Evolutionary conservation across 768 basidiomycete genomes (phyloP).

Genomic region (Hericium erinaceus): DNA sequence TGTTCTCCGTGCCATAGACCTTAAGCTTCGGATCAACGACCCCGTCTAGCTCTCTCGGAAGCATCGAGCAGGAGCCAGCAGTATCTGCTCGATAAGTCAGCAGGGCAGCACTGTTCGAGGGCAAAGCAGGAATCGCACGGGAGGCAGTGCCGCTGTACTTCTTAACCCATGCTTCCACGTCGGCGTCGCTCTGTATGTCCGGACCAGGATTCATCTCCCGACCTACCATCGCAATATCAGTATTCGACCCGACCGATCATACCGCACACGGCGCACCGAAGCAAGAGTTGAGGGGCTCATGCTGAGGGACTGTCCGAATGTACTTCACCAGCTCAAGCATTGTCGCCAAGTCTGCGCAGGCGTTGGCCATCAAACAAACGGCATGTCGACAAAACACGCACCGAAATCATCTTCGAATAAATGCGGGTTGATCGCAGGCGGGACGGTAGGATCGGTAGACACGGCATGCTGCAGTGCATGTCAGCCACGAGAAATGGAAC

Average conservation of each 20-base stretch:
- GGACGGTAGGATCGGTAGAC: constrained; percentile 20
- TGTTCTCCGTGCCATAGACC: constrained; percentile 33
- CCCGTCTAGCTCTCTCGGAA: constrained; percentile 29
- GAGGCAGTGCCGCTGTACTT: background rate
- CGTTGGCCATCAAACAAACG: background rate
- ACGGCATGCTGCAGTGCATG: constrained; percentile 19
- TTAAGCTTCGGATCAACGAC: constrained; percentile 28
- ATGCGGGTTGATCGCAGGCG: constrained; percentile 24
- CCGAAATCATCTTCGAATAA: constrained; percentile 25
- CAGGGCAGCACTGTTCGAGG: background rate
- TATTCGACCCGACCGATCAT: background rate
- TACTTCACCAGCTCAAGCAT: constrained; percentile 23
- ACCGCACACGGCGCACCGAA: background rate
- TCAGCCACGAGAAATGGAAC: background rate
- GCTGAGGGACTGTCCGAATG: constrained; percentile 12
- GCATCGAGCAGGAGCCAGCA: constrained; percentile 31
- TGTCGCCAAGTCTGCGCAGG: constrained; percentile 19
- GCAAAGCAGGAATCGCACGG: constrained; percentile 6
- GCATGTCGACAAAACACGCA: background rate
- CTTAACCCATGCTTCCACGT: constrained; percentile 8
- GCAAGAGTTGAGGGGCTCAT: background rate
- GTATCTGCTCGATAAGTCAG: constrained; percentile 17
- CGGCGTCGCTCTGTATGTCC: constrained; percentile 20
- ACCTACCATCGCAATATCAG: background rate
- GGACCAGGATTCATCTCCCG: constrained; percentile 23